These are phyloP conservation scores for Tetrahymena thermophila DNA, from an alignment of 73 alveolate species.

Conservation along the genomic window DNA sequence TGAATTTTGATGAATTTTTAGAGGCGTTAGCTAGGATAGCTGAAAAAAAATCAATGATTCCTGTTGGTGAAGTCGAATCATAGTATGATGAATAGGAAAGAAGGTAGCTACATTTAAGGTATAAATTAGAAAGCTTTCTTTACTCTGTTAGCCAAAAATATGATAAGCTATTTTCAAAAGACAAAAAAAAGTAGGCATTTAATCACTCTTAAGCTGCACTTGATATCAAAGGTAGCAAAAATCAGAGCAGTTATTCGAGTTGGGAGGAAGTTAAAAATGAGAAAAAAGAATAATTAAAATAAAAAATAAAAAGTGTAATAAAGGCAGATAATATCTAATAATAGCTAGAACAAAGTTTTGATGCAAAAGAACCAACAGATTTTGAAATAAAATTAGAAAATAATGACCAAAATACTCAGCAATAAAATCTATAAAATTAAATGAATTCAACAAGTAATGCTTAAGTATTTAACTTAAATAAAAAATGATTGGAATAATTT, in stretches of 20 bases:
- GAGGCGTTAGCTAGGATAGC: constrained; percentile 65
- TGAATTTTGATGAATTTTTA: constrained; percentile 48
- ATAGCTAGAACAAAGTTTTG: background rate
- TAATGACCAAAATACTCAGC: background rate
- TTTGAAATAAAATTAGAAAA: background rate
- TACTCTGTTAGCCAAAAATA: background rate
- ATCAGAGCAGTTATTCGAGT: background rate
- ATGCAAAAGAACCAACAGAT: background rate
- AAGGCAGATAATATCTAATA: background rate
- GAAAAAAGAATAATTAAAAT: background rate
- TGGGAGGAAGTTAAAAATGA: background rate
- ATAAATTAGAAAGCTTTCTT: background rate
- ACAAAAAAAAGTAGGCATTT: background rate
- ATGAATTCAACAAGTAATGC: background rate
- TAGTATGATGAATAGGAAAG: background rate
- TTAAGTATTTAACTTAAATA: too few species aligned
- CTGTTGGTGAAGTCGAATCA: background rate
- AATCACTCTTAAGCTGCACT: background rate
- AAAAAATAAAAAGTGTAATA: background rate
- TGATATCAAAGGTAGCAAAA: background rate
- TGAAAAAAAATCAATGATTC: constrained; percentile 28
- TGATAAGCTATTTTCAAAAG: background rate
- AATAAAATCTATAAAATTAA: background rate
- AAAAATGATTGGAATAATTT: background rate
- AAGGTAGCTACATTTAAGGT: background rate